Evolutionary conservation across 1,284 basidiomycete species (phyloP), one percentile per base, ranked within the genome.

Genomic region (Farysia itapuensis): DNA sequence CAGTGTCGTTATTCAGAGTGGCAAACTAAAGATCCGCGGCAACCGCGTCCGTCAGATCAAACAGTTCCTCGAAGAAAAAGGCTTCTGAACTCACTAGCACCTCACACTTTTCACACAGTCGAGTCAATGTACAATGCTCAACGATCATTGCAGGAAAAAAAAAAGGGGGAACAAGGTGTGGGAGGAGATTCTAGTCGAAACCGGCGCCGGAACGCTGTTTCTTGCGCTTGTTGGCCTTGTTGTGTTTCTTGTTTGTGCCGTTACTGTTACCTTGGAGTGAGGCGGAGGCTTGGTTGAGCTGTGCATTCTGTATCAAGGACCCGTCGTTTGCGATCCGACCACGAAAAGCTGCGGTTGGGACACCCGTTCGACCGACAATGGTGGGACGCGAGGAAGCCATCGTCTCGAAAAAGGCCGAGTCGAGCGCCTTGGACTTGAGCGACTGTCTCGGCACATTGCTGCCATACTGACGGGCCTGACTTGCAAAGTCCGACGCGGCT

Each of bases 221-320:
- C 42, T 59, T 53, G 19, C 70, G 46, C 80, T 81, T 89, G 85
- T 79, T 83, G 70, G 86, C 88, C 80, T 93, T 97, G 81, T 90
- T 89, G 69, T 88, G 86, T 77, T 91, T 93, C 81, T 95, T 96
- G 16, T 84, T 83, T n/a, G n/a, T n/a, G n/a, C n/a, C n/a, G n/a
- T n/a, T n/a, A 8, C 77, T 74, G 18, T 33, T 33, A n/a, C n/a
- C n/a, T 11, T 11, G 16, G 8, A 18, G 11, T 18, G 9, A 16
- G 19, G 5, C 8, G 18, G 11, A 20, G 19, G 34, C 6, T 9
- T 20, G 34, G 20, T 6, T 63, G n/a, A 84, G 77, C 2, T 80
- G 73, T 13, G 82, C 75, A 47, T 80, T 79, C 12, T 80, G 35
- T 22, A 58, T 43, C 15, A 50, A 33, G 14, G 36, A 46, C 6